Base-by-base conservation (phyloP, 192 early-diverging fungal species). In the Entophlyctis helioformis region DNA sequence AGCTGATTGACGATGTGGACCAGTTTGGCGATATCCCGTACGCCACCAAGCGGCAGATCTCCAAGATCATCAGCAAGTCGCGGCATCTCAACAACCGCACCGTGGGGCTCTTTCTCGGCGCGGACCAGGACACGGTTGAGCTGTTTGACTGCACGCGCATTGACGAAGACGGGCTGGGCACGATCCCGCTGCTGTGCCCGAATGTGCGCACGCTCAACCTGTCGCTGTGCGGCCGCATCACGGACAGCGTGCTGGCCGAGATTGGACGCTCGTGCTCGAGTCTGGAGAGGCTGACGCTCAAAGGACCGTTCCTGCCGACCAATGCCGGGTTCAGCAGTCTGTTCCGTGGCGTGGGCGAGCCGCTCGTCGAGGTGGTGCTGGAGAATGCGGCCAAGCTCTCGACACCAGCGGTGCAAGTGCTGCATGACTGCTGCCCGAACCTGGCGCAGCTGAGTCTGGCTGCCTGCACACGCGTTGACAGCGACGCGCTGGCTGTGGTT, bases 11-110 rank as follows among this genome's bases (percentile, higher is more conserved):
- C 41, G 73, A 74, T 51, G 81, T 93, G 0, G 86, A 89, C 39
- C 72, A 64, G 53, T 77, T 93, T 63, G 89, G 89, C n/a, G 82
- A 84, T 51, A 83, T 93, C 23, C 61, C 81, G 10, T 62, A 59
- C 1, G 42, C 69, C 22, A 83, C 76, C 52, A 67, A 87, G 66
- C 66, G 76, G 45, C 68, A 71, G 46, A 75, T 93, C 22, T 75
- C 79, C 46, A 81, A 70, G 35, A 87, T 93, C 42, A 81, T 93
- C 31, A 61, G 76, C 49, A 74, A 80, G n/a, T 72, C 80, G 59
- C 80, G 89, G 0, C 52, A 72, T 20, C 56, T 93, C 42, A 76
- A 72, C 27, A 56, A 62, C 22, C 49, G 66, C 1, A 88, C 78
- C 3, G 33, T 88, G 24, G 53, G 67, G 13, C 61, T 93, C 37